Evolutionary conservation across 768 basidiomycete species (phyloP), one percentile per base, ranked within the genome.

Genomic region (Hygrophoropsis aurantiaca): DNA sequence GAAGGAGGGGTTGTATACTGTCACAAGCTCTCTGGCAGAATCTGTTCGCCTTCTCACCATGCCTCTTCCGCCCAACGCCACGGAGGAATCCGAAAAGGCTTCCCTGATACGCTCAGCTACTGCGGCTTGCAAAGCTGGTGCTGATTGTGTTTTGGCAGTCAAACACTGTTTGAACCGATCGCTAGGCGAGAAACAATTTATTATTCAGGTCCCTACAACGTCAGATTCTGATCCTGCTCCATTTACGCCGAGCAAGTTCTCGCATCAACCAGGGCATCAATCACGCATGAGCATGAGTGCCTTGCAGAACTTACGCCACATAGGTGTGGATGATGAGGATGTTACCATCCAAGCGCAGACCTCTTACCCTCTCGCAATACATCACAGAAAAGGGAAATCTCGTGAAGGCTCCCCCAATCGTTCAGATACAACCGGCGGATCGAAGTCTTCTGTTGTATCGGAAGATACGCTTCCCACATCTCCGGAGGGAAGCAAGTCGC

Each of bases 141-240:
- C 87, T 10, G 94, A 97, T 52, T 95, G 93, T 64, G 85, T 92
- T 34, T 78, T 84, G 7, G 82, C 90, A 20, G 90, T 94, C 55
- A 91, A 87, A 67, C 77, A 85, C 50, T 94, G 90, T 60, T 67
- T 94, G 46, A 81, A 76, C 60, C 77, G 84, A 42, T 73, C 84
- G 18, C 66, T 75, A 11, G 76, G 78, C 34, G 84, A 85, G 57
- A 74, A 75, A 32, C 77, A 82, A 9, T 84, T 87, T 59, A 66
- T 87, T 51, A 75, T 87, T 62, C 78, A 82, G 53, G 67, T 86
- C 21, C 86, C 85, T 15, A 68, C 65, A 23, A 64, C 64, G 19
- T 75, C 73, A 19, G 75, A 80, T 48, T 64, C 74, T 37, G 73
- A 69, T 39, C 60, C 71, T 36, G 62, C 67, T 16, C 57, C 73